Conservation (phyloP, 331 rosid species). For the Dryas integrifolia region DNA sequence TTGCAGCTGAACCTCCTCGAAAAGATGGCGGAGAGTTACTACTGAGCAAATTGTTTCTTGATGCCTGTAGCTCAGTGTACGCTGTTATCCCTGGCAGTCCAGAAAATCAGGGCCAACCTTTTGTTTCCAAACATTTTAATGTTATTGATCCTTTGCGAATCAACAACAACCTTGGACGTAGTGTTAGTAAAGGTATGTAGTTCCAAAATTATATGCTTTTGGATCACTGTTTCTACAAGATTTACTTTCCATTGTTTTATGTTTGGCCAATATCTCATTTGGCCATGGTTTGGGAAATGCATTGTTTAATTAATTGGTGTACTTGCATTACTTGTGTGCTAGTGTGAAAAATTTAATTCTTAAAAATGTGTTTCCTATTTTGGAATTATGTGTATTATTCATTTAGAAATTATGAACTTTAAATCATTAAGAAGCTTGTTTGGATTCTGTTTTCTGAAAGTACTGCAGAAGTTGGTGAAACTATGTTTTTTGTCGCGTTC, state of each 20-base stretch:
- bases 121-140: conserved; percentile 89
- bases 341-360: background rate
- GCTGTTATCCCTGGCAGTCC: conserved; percentile 82
- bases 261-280: background rate
- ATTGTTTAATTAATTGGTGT: background rate
- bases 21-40: conserved; percentile 87
- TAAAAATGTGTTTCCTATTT: background rate
- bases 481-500: background rate
- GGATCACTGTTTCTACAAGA: conserved; percentile 2
- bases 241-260: conserved; percentile 7
- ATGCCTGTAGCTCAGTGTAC: conserved; percentile 73
- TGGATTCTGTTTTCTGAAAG: background rate
- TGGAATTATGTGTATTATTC: background rate
- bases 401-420: background rate
- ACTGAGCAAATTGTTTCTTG: conserved; percentile 76
- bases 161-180: conserved; percentile 97
- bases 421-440: conserved; percentile 3
- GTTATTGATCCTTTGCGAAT: conserved; percentile 95
- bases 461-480: background rate
- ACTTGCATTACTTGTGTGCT: background rate
- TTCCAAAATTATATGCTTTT: conserved; percentile 12
- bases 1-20: conserved; percentile 91
- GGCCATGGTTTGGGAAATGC: background rate
- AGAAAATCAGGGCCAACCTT: conserved; percentile 83
- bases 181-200: conserved; percentile 93